A percentile compares a stretch with the other conserved stretches of the same genome.
These are phyloP conservation scores for Fusarium burgessii DNA, from an alignment of 2,329 filamentous ascomycete species.

Conservation along the genomic window DNA sequence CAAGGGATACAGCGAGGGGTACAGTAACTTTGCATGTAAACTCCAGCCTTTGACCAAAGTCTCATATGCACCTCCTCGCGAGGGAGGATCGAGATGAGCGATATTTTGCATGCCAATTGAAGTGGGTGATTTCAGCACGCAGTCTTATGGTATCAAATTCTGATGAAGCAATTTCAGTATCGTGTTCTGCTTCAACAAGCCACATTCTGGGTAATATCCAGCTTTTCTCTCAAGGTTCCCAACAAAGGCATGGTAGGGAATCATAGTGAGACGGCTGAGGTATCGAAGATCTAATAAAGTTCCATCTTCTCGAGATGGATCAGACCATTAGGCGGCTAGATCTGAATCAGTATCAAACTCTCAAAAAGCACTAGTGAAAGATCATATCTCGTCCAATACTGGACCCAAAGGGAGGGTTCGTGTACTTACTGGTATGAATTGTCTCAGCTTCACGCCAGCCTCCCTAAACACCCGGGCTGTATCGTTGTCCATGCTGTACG, in stretches of 20 bases:
- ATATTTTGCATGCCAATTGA: slow-evolving; percentile 25
- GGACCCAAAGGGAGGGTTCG: slow-evolving; percentile 19
- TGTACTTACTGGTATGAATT: slow-evolving; percentile 83
- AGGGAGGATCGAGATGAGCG: slow-evolving; percentile 38
- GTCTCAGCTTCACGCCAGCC: slow-evolving; percentile 85
- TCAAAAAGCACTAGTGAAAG: neutral
- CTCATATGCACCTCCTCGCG: slow-evolving; percentile 24
- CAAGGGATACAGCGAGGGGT: slow-evolving; percentile 31
- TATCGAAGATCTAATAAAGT: slow-evolving; percentile 48
- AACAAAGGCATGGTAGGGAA: slow-evolving; percentile 25
- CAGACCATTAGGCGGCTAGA: slow-evolving; percentile 71
- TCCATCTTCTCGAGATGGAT: slow-evolving; percentile 70
- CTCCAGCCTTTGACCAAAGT: slow-evolving; percentile 26
- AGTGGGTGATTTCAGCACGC: slow-evolving; percentile 1
- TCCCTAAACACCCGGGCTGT: slow-evolving; percentile 85
- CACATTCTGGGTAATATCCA: slow-evolving; percentile 28
- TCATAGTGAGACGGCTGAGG: slow-evolving; percentile 14
- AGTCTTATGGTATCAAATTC: neutral
- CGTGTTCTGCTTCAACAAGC: slow-evolving; percentile 22
- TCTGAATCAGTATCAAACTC: slow-evolving; percentile 38
- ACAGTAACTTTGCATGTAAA: slow-evolving; percentile 11
- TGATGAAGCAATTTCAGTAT: slow-evolving; percentile 23
- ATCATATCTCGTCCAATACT: slow-evolving; percentile 21
- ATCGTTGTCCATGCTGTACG: slow-evolving; percentile 93
- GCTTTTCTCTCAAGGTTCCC: slow-evolving; percentile 22